Conservation (phyloP, 2,329 filamentous ascomycete species). For the Paecilomyces sp. region DNA sequence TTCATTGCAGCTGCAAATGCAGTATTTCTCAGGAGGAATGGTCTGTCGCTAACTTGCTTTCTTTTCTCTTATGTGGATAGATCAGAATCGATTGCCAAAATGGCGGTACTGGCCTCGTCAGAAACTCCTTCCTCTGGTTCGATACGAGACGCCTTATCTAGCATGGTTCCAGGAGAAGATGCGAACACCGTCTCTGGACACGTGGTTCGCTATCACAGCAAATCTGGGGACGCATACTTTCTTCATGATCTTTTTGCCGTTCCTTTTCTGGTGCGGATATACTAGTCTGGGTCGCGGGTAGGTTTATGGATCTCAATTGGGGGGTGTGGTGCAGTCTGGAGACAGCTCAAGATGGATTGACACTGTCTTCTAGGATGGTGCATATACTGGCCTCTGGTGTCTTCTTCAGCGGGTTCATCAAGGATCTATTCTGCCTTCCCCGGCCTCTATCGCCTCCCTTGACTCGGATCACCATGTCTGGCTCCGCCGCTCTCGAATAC, state of each 20-base stretch:
- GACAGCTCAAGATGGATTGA: background rate
- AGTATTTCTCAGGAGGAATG: background rate
- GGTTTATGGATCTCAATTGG: conserved; percentile 25
- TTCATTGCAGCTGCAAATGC: conserved; percentile 3
- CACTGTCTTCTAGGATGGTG: conserved; percentile 37
- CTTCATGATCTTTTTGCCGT: conserved; percentile 92
- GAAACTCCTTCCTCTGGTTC: conserved; percentile 72
- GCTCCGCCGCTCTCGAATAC: conserved; percentile 89
- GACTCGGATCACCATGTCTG: conserved; percentile 94
- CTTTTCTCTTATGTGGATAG: conserved; percentile 38
- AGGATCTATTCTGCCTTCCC: conserved; percentile 88
- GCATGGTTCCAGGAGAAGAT: conserved; percentile 75
- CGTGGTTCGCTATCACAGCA: conserved; percentile 93
- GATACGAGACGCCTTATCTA: conserved; percentile 92
- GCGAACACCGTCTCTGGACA: conserved; percentile 78
- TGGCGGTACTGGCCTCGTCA: conserved; percentile 88
- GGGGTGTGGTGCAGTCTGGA: conserved; percentile 1
- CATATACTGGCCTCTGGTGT: conserved; percentile 73
- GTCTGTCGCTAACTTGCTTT: conserved; percentile 7
- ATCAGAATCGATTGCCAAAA: conserved; percentile 71
- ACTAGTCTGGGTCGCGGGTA: conserved; percentile 80
- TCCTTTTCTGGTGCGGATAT: conserved; percentile 95
- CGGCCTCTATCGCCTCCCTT: conserved; percentile 86
- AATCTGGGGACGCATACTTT: conserved; percentile 97
- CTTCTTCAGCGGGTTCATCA: conserved; percentile 86